Evolutionary conservation across 257 asterid genomes (phyloP), one percentile per base, ranked within the genome.

Genomic region (Avicennia marina): DNA sequence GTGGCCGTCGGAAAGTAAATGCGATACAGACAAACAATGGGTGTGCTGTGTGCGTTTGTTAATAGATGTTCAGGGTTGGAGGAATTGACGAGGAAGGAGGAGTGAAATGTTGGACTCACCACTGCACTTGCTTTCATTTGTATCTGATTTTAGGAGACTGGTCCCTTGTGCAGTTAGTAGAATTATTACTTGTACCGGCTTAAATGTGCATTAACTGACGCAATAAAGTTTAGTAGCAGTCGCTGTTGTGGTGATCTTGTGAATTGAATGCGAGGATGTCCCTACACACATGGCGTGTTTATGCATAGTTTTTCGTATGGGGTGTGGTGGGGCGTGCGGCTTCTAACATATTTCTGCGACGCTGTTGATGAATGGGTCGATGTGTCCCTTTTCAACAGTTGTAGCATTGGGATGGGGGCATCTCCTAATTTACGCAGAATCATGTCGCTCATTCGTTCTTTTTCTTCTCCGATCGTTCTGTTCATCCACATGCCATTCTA

Each of bases 21-120:
- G 36, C 42, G 20, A 10, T 7, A 55, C 46, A 31, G 4, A 47
- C n/a, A n/a, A n/a, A n/a, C n/a, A n/a, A n/a, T n/a, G n/a, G n/a
- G 40, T 38, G 15, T 25, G 19, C 48, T 36, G 8, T 62, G 29
- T 49, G 43, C 40, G 18, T 65, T n/a, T n/a, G n/a, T n/a, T n/a
- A n/a, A n/a, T n/a, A n/a, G n/a, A n/a, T 53, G 43, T 65, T 61
- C 78, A 86, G 97, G 76, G 58, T 67, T 69, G 79, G 51, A 45
- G 83, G 67, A 53, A 56, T 41, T 61, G 79, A 56, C 12, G 73
- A 77, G 51, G 81, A 65, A 48, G 70, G n/a, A n/a, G n/a, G n/a
- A n/a, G n/a, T n/a, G n/a, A n/a, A n/a, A n/a, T n/a, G n/a, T n/a
- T n/a, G n/a, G n/a, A n/a, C n/a, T n/a, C n/a, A n/a, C n/a, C n/a